These are phyloP conservation scores for Coemansia sp. DNA, from an alignment of 192 early-diverging fungal species.

Conservation along the genomic window DNA sequence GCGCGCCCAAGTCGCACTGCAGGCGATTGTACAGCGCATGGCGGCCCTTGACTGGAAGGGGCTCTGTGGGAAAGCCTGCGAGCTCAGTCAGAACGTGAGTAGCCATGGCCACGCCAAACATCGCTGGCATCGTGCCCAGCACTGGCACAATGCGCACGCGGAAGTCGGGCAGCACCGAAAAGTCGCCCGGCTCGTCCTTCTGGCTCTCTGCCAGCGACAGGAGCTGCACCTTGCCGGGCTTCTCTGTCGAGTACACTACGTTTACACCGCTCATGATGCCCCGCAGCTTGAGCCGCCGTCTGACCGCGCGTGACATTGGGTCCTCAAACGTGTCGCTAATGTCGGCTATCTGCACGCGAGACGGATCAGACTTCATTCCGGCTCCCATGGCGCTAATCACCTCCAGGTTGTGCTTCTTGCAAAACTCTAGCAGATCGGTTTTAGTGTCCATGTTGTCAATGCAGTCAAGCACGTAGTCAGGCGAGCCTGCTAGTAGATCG, in stretches of 20 bases:
- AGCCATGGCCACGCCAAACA: constrained; percentile 93
- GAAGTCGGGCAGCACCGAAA: constrained; percentile 91
- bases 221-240: constrained; percentile 86
- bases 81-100: constrained; percentile 74
- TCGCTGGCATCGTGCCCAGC: constrained; percentile 86
- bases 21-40: constrained; percentile 72
- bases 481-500: constrained; percentile 67
- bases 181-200: constrained; percentile 82
- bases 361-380: constrained; percentile 96
- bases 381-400: constrained; percentile 97
- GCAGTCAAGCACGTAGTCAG: constrained; percentile 81
- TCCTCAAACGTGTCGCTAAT: constrained; percentile 94
- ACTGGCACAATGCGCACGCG: constrained; percentile 83
- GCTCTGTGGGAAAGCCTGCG: constrained; percentile 66
- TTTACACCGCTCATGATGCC: constrained; percentile 78
- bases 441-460: constrained; percentile 98
- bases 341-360: constrained; percentile 93
- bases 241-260: constrained; percentile 96
- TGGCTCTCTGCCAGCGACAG: constrained; percentile 86
- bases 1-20: constrained; percentile 69
- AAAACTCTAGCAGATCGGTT: constrained; percentile 83
- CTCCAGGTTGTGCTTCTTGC: constrained; percentile 67
- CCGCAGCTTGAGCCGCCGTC: constrained; percentile 67
- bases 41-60: constrained; percentile 72
- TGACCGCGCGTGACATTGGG: constrained; percentile 84